Percentiles rank a stretch among this genome's conserved stretches.
Evolutionary conservation across 2,329 filamentous ascomycete species (phyloP).

Genomic region (Tolypocladium ovalisporum): DNA sequence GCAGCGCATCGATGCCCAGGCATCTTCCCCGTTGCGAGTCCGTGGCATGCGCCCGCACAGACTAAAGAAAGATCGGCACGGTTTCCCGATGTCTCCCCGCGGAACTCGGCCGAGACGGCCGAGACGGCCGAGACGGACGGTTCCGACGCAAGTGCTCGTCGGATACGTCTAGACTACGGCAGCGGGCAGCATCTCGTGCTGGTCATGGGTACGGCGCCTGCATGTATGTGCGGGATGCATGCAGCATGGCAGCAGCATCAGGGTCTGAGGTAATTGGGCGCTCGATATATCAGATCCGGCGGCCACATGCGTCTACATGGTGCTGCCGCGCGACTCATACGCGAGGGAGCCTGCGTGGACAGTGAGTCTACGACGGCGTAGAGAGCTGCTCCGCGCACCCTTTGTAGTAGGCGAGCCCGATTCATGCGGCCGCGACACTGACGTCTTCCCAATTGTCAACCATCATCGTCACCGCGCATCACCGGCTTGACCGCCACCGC

Average conservation of each 20-base stretch:
- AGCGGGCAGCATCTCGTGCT: neutral
- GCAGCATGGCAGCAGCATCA: neutral
- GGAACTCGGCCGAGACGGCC: conserved; percentile 1
- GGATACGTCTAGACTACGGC: neutral
- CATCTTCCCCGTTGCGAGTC: neutral
- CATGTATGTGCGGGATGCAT: neutral
- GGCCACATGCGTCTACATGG: neutral
- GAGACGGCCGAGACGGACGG: no score
- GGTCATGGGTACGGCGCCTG: neutral
- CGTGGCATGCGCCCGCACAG: neutral
- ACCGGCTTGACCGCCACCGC: neutral
- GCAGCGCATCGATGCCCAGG: neutral
- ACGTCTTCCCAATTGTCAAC: neutral
- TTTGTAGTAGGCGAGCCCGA: neutral
- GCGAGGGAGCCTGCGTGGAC: no score
- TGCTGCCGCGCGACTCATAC: neutral
- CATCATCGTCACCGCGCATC: neutral
- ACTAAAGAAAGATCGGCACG: neutral
- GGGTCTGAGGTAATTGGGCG: neutral
- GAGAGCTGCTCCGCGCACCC: no score
- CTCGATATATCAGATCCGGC: neutral
- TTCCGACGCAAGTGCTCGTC: conserved; percentile 1
- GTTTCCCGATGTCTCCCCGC: neutral
- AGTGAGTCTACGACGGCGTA: no score
- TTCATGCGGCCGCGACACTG: neutral